Evolutionary conservation across 805 yeast genomes (phyloP).

Genomic region (Spathaspora gorwiae): DNA sequence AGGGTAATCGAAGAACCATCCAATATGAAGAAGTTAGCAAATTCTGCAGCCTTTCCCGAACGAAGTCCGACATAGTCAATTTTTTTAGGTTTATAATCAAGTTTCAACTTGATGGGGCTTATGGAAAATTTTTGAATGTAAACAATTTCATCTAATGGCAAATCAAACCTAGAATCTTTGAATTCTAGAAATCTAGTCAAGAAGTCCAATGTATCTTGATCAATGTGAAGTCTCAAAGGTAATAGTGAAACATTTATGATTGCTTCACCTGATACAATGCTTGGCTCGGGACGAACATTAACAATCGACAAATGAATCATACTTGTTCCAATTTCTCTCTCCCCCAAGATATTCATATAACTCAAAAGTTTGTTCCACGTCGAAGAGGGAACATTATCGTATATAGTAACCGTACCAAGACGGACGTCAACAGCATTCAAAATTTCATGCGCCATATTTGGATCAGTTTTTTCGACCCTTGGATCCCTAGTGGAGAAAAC

Average conservation of each 20-base stretch:
- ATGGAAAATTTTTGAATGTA: constrained; percentile 69
- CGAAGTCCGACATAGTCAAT: constrained; percentile 79
- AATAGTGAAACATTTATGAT: constrained; percentile 49
- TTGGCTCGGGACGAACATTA: constrained; percentile 60
- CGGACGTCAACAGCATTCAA: constrained; percentile 47
- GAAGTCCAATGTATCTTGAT: constrained; percentile 90
- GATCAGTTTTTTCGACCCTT: constrained; percentile 28
- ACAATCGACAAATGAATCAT: constrained; percentile 54
- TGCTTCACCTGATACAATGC: constrained; percentile 66
- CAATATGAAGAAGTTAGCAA: constrained; percentile 81
- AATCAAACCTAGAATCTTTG: constrained; percentile 61
- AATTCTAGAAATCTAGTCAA: constrained; percentile 76
- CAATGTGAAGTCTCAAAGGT: constrained; percentile 81
- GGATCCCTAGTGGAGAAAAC: constrained; percentile 49
- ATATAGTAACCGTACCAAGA: constrained; percentile 53
- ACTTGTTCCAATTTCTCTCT: constrained; percentile 61
- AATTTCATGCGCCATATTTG: constrained; percentile 33
- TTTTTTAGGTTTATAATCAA: constrained; percentile 91
- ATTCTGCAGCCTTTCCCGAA: constrained; percentile 82
- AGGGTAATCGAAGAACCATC: constrained; percentile 79
- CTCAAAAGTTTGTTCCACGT: constrained; percentile 86
- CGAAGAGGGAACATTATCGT: constrained; percentile 79
- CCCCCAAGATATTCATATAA: constrained; percentile 63
- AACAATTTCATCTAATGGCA: constrained; percentile 60
- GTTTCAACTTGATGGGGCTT: constrained; percentile 52